phyloP scores from a whole-genome alignment of 176 grass and related monocot species.

The Calamus simplicifolius region DNA sequence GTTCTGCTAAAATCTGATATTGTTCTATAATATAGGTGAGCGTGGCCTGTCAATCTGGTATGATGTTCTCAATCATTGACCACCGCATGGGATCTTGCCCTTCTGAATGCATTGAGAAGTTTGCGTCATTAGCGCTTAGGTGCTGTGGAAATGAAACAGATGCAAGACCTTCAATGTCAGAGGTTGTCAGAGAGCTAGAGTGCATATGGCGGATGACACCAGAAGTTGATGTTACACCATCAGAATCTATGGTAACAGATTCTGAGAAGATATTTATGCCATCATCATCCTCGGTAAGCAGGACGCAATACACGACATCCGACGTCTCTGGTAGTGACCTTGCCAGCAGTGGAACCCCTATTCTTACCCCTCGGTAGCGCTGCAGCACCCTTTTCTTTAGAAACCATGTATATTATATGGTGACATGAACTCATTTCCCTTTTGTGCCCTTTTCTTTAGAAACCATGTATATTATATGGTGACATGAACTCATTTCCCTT shows the following conservation, averaged over 20 bases:
- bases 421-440: too few relatives aligned
- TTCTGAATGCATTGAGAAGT: conserved; percentile 35
- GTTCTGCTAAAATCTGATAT: conserved; percentile 7
- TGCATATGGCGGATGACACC: conserved; percentile 41
- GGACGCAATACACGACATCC: conserved; percentile 27
- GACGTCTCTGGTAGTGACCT: conserved; percentile 20
- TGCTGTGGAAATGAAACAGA: conserved; percentile 73
- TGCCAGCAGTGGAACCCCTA: conserved; percentile 19
- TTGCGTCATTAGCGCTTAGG: conserved; percentile 53
- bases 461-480: too few relatives aligned
- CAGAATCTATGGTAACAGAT: conserved; percentile 3
- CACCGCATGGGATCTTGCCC: conserved; percentile 36
- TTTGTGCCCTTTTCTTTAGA: too few relatives aligned
- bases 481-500: too few relatives aligned
- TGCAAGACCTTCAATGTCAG: conserved; percentile 65
- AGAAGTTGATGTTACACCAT: conserved; percentile 18
- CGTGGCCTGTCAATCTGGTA: conserved; percentile 35
- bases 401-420: too few relatives aligned
- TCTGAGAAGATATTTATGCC: conserved; percentile 6
- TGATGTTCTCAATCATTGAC: conserved; percentile 49
- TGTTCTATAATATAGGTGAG: conserved; percentile 49
- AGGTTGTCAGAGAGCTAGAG: conserved; percentile 73
- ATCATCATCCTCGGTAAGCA: conserved; percentile 16
- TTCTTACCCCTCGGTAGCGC: too few relatives aligned
- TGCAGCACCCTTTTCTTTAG: too few relatives aligned